Evolutionary conservation across 1,284 basidiomycete genomes (phyloP), one percentile per base, ranked within the genome.

Genomic region (Malassezia japonica): DNA sequence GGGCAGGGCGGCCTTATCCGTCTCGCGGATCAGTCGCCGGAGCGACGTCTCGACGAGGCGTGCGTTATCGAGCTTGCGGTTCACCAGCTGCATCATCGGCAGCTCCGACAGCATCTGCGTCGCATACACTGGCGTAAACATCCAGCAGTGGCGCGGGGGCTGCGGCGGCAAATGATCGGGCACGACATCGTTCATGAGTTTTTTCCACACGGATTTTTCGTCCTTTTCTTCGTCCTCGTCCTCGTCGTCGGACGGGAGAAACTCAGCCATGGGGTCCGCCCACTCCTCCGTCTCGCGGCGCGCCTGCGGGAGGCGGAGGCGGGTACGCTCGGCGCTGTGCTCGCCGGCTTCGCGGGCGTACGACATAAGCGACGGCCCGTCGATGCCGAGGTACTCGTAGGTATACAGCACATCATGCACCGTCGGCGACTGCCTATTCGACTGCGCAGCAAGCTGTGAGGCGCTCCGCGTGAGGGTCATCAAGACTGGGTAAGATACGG

Each of bases 31-130:
- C 27, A 65, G 53, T 46, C 42, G 48, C 12, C 61, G 55, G 36
- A 65, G 43, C 31, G 63, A 63, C 1, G 59, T 44, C 27, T 65
- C 63, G 21, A 65, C 63, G n/a, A 65, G 44, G 27, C 63, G 57
- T 1, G 63, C 61, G 31, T 65, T 65, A 8, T 62, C 63, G 33
- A 65, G 42, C 47, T 65, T 65, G 9, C 63, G 49, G 37, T 65
- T 63, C 18, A 65, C 59, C 18, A 63, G 48, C 50, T 60, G 50
- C n/a, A 63, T 36, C 28, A 34, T 38, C 0, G 51, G 51, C 34
- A 54, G 31, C 18, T 54, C 51, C 1, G 51, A 48, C 1, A 54
- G 31, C 24, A 45, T 35, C 18, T 54, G 40, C 2, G 59, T 61
- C 4, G 61, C 57, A 41, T 55, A 65, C 16, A 62, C 63, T 0